These are phyloP conservation scores for Capsella bursapastoris DNA, from an alignment of 345 rosid genomes.

Conservation along the genomic window DNA sequence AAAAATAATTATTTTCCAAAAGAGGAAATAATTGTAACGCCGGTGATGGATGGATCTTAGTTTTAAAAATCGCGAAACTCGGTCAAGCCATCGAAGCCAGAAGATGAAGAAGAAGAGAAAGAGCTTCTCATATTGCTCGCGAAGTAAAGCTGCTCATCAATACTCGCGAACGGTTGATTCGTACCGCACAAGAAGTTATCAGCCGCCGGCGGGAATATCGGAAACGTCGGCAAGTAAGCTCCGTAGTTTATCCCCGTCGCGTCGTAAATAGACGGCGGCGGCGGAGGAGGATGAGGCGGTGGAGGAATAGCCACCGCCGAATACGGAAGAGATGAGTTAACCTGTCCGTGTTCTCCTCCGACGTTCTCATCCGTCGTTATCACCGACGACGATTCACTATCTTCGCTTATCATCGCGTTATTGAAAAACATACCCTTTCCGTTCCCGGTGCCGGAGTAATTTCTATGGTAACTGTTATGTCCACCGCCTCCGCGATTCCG, in stretches of 20 bases:
- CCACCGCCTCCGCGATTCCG: conserved; percentile 16
- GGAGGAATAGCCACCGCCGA: conserved; percentile 22
- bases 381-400: conserved; percentile 73
- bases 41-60: not conserved
- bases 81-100: conserved; percentile 45
- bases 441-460: conserved; percentile 14
- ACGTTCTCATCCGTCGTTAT: conserved; percentile 65
- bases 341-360: conserved; percentile 49
- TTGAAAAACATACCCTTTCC: conserved; percentile 26
- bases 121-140: conserved; percentile 56
- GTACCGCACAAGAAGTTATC: conserved; percentile 48
- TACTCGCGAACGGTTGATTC: conserved; percentile 52
- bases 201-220: conserved; percentile 48
- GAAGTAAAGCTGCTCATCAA: conserved; percentile 56
- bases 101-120: conserved; percentile 49
- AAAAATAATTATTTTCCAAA: not conserved
- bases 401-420: conserved; percentile 45
- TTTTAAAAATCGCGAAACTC: conserved; percentile 53
- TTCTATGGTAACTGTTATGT: conserved; percentile 11
- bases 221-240: conserved; percentile 49
- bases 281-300: conserved; percentile 14
- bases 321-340: conserved; percentile 53
- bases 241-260: conserved; percentile 37
- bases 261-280: conserved; percentile 21
- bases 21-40: not conserved